phyloP scores from a whole-genome alignment of 2,329 filamentous ascomycete genomes.

The Pseudomassariella vexata region DNA sequence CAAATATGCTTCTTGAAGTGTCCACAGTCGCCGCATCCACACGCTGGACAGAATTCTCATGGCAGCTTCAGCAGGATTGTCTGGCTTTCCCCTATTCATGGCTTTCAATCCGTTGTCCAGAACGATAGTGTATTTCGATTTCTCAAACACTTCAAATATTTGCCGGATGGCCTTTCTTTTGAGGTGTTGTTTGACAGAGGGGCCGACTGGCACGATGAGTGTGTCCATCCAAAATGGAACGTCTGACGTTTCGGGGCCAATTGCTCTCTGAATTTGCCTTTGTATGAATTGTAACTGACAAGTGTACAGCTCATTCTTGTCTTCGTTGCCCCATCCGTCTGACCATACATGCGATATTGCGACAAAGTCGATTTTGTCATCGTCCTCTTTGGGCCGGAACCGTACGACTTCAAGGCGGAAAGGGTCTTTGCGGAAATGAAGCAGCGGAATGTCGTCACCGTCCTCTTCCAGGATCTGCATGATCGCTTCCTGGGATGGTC shows the following conservation, averaged over 20 bases:
- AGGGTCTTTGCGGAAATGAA: not conserved
- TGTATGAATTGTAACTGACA: not conserved
- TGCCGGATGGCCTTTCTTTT: constrained; percentile 2
- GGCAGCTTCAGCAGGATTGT: constrained; percentile 2
- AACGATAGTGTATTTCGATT: constrained; percentile 1
- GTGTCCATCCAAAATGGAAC: constrained; percentile 5
- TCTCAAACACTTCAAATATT: constrained; percentile 3
- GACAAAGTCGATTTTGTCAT: not conserved
- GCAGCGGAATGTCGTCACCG: not conserved
- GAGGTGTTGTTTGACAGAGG: not conserved
- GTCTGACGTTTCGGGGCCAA: too few relatives aligned
- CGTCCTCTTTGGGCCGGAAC: not conserved
- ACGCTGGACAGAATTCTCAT: constrained; percentile 3
- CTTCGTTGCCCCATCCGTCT: constrained; percentile 3
- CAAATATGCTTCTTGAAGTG: constrained; percentile 3
- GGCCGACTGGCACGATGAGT: constrained; percentile 1
- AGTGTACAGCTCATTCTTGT: not conserved
- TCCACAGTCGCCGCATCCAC: constrained; percentile 6
- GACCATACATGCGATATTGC: constrained; percentile 5
- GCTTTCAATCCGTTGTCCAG: constrained; percentile 2
- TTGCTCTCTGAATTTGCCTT: constrained; percentile 1
- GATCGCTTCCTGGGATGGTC: constrained; percentile 1
- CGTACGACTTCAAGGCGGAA: not conserved
- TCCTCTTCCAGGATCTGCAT: not conserved
- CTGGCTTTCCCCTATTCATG: constrained; percentile 1